Conservation (phyloP, 352 stramenopile genomes). For the Vaucheria bursata region DNA sequence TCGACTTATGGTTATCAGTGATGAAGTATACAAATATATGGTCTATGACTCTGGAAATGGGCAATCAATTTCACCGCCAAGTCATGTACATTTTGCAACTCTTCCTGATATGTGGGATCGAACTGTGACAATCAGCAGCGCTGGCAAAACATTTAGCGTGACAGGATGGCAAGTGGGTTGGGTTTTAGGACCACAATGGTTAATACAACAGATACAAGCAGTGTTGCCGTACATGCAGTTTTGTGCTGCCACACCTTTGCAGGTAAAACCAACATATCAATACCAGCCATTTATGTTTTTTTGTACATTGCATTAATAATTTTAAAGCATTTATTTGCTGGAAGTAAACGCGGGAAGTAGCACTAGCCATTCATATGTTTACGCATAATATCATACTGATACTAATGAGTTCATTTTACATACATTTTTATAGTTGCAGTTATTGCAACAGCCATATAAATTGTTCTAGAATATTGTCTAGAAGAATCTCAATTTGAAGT, state of each 20-base stretch:
- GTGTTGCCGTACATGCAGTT: slow-evolving; percentile 57
- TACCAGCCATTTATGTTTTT: too few relatives aligned
- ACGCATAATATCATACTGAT: too few relatives aligned
- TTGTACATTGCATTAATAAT: too few relatives aligned
- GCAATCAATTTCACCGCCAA: slow-evolving; percentile 18
- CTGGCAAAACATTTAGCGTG: slow-evolving; percentile 72
- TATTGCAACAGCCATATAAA: too few relatives aligned
- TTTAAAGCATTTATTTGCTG: too few relatives aligned
- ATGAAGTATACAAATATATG: slow-evolving; percentile 94
- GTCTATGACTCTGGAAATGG: slow-evolving; percentile 41
- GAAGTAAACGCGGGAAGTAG: too few relatives aligned
- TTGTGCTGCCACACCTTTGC: slow-evolving; percentile 40
- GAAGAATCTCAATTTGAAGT: too few relatives aligned
- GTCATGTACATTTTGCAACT: slow-evolving; percentile 65
- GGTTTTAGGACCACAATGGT: slow-evolving; percentile 41
- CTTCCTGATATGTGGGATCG: slow-evolving; percentile 68
- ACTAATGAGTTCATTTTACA: too few relatives aligned
- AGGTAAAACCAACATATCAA: too few relatives aligned
- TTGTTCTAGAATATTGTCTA: too few relatives aligned
- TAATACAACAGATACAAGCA: slow-evolving; percentile 41
- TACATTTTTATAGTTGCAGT: too few relatives aligned
- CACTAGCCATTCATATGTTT: too few relatives aligned
- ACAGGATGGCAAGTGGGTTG: slow-evolving; percentile 80
- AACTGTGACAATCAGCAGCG: slow-evolving; percentile 68
- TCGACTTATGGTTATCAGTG: slow-evolving; percentile 75